Base-by-base conservation (phyloP, 306 rosid genomes). In the Erythrophleum fordii region DNA sequence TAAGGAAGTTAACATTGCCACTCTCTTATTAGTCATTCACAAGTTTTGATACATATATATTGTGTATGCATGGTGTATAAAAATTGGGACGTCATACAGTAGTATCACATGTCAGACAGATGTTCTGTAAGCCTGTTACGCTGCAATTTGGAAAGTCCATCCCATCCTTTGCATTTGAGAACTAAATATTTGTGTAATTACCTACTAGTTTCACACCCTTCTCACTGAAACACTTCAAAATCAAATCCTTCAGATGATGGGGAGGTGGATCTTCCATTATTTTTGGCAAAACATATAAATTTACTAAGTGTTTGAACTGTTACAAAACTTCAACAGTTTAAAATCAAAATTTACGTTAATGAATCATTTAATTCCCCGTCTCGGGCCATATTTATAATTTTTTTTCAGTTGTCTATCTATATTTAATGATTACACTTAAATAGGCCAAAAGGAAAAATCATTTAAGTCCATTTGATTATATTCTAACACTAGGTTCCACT, bases 91-190 rank as follows among this genome's bases (percentile, higher is more conserved):
- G 31, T 14, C 11, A 29, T 29, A 25, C 7, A 62, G 46, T 39
- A 10, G 45, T 14, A 26, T 51, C 23, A 64, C 25, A 6, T 34
- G 28, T 41, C 69, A 37, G 16, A 25, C 17, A 72, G 73, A 72
- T 26, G 11, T 80, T 72, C 17, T 13, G 39, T 25, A 11, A 62
- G 29, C 66, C 64, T 14, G 34, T 35, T 20, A 72, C 39, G 65
- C 37, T 22, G 56, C 73, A 48, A 13, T 25, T 48, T 35, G 22
- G 22, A 71, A 48, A 59, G 28, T 69, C 51, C 49, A 69, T 23
- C 72, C 78, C 22, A 72, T 35, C 77, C 49, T 69, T 58, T 3
- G 7, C 26, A 69, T 44, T 70, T 55, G 49, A 79, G 48, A 69
- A 26, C 14, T 44, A 70, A 42, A 58, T 9, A 58, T 79, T 53